phyloP scores from a whole-genome alignment of 225 moss, liverwort and hornwort genomes.

The Takakia lepidozioides region DNA sequence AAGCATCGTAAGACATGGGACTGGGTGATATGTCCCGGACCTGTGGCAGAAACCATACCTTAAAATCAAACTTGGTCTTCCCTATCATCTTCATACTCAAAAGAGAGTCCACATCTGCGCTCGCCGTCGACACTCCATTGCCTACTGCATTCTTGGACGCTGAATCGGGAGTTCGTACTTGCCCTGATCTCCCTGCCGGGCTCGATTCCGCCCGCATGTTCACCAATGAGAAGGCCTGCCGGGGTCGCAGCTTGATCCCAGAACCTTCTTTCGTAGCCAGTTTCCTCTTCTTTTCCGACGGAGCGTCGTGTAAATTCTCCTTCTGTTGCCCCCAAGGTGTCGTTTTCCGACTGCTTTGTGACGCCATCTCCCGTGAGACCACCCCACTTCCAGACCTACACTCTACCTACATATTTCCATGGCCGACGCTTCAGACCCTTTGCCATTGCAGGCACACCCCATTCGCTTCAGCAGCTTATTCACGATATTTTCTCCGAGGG shows the following conservation, averaged over 20 bases:
- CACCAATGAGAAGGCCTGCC: conserved; percentile 34
- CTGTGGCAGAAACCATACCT: conserved; percentile 47
- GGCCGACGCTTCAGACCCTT: too few species aligned
- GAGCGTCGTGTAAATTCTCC: conserved; percentile 32
- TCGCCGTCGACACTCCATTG: conserved; percentile 24
- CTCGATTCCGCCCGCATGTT: conserved; percentile 18
- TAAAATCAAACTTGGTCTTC: conserved; percentile 94
- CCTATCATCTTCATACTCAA: conserved; percentile 91
- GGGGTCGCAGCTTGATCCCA: conserved; percentile 27
- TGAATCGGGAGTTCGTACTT: conserved; percentile 15
- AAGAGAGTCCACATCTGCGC: conserved; percentile 65
- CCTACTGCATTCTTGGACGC: conserved; percentile 3
- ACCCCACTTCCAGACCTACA: too few species aligned
- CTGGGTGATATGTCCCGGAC: too few species aligned
- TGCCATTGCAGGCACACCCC: too few species aligned
- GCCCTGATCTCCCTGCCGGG: conserved; percentile 12
- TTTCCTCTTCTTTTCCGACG: conserved; percentile 48
- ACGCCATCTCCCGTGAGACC: conserved; percentile 29
- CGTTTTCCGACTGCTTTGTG: conserved; percentile 32
- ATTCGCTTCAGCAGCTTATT: too few species aligned
- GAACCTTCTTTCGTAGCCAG: conserved; percentile 18
- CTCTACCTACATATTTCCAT: too few species aligned
- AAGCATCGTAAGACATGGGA: too few species aligned
- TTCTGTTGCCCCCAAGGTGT: conserved; percentile 47
- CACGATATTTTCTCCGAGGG: too few species aligned